A percentile compares a stretch with the other conserved stretches of the same genome.
phyloP scores from a whole-genome alignment of 2,329 filamentous ascomycete genomes.

The Arthrobotrys pseudoclavata region DNA sequence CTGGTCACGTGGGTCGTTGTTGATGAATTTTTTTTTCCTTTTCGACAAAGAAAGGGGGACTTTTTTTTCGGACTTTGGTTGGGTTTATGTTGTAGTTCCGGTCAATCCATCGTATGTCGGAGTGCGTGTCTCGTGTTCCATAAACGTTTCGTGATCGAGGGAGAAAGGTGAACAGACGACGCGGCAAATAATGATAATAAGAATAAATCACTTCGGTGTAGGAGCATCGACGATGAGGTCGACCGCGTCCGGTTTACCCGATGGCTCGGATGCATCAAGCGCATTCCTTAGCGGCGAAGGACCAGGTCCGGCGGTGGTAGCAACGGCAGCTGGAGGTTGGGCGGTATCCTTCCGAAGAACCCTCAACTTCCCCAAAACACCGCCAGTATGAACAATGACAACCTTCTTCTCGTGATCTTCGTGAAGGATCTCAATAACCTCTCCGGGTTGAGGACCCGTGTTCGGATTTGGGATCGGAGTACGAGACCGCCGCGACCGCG shows the following conservation, averaged over 20 bases:
- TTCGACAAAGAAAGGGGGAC: constrained; percentile 7
- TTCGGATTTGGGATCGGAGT: constrained; percentile 53
- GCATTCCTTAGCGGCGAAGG: constrained; percentile 56
- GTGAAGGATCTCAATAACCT: constrained; percentile 39
- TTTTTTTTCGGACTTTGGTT: not conserved
- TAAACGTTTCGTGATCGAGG: not conserved
- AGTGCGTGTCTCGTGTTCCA: constrained; percentile 5
- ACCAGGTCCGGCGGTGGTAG: constrained; percentile 6
- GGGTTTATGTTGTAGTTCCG: not conserved
- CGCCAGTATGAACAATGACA: constrained; percentile 52
- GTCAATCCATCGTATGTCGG: not conserved
- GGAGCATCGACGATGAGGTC: constrained; percentile 39
- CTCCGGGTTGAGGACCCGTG: constrained; percentile 51
- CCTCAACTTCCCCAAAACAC: constrained; percentile 45
- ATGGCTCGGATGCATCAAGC: constrained; percentile 30
- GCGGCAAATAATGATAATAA: not conserved
- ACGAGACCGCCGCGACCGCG: constrained; percentile 45
- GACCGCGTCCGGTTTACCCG: constrained; percentile 19
- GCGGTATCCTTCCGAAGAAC: constrained; percentile 47
- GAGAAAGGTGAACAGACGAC: not conserved
- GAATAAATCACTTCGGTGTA: constrained; percentile 45
- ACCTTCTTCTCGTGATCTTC: constrained; percentile 55
- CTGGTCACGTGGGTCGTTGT: constrained; percentile 24
- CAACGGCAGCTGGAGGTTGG: not conserved
- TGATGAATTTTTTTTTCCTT: not conserved